phyloP scores from a whole-genome alignment of 1,284 basidiomycete genomes.

The Jaminaea rosea region DNA sequence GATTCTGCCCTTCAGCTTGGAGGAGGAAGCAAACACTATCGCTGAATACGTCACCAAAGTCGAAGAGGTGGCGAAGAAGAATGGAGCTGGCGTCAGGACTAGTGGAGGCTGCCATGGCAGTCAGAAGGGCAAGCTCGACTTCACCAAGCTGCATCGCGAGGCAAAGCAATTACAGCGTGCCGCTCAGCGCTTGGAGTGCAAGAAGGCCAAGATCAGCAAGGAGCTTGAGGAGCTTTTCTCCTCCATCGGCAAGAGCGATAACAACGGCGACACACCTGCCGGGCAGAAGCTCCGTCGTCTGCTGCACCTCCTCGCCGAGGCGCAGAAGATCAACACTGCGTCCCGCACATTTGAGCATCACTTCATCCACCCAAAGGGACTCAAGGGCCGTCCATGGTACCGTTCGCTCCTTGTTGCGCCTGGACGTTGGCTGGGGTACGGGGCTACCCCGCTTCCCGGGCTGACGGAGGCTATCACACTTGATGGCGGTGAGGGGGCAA shows the following conservation, averaged over 20 bases:
- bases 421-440: slow-evolving; percentile 78
- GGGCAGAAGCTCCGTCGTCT: slow-evolving; percentile 8
- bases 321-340: slow-evolving; percentile 63
- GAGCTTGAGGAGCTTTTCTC: slow-evolving; percentile 6
- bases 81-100: not conserved
- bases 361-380: slow-evolving; percentile 62
- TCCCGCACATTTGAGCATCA: slow-evolving; percentile 69
- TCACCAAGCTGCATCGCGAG: slow-evolving; percentile 8
- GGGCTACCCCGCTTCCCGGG: slow-evolving; percentile 73
- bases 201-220: slow-evolving; percentile 13
- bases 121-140: not conserved
- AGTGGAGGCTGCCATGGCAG: not conserved
- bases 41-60: slow-evolving; percentile 21
- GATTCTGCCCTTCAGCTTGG: slow-evolving; percentile 63
- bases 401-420: slow-evolving; percentile 78
- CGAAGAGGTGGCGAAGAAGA: slow-evolving; percentile 6
- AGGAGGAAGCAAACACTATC: slow-evolving; percentile 44
- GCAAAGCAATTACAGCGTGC: slow-evolving; percentile 11
- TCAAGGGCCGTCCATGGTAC: slow-evolving; percentile 61
- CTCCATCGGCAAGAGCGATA: not conserved
- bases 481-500: slow-evolving; percentile 28
- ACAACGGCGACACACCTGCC: too few relatives aligned
- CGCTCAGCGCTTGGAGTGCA: slow-evolving; percentile 11
- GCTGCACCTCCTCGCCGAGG: slow-evolving; percentile 57
- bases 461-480: slow-evolving; percentile 58